Percentiles rank a stretch among this genome's conserved stretches.
These are phyloP conservation scores for Macrotyloma uniflorum DNA, from an alignment of 306 rosid genomes.

Conservation along the genomic window DNA sequence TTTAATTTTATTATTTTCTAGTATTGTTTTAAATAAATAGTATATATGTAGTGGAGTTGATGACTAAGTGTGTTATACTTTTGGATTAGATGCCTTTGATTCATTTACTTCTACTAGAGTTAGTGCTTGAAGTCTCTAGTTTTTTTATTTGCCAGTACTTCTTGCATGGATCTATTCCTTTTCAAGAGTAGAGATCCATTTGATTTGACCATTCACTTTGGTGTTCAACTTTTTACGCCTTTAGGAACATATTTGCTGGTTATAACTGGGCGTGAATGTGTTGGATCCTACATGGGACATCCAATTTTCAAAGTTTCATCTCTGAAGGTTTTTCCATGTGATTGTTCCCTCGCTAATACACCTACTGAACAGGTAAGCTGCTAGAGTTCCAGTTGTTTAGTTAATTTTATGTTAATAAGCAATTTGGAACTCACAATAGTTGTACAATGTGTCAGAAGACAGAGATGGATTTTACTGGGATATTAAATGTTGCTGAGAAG, in stretches of 20 bases:
- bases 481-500: slow-evolving; percentile 81
- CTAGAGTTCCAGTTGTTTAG: slow-evolving; percentile 24
- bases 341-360: slow-evolving; percentile 66
- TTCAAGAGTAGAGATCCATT: slow-evolving; percentile 10
- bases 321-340: slow-evolving; percentile 83
- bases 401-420: slow-evolving; percentile 33
- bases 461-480: slow-evolving; percentile 76
- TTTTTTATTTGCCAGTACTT: not conserved
- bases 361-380: slow-evolving; percentile 69
- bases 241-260: slow-evolving; percentile 85
- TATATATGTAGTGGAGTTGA: not conserved
- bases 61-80: slow-evolving; percentile 18
- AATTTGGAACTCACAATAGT: slow-evolving; percentile 36
- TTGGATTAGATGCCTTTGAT: not conserved
- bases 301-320: slow-evolving; percentile 73
- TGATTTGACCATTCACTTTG: slow-evolving; percentile 19
- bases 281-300: slow-evolving; percentile 89
- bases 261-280: slow-evolving; percentile 68
- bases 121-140: not conserved
- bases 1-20: not conserved
- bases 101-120: not conserved
- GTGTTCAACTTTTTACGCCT: slow-evolving; percentile 18
- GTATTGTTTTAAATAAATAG: not conserved
- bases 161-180: not conserved
- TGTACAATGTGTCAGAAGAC: slow-evolving; percentile 65